Conservation (phyloP, 2,329 filamentous ascomycete genomes). For the Aureobasidium lini region DNA sequence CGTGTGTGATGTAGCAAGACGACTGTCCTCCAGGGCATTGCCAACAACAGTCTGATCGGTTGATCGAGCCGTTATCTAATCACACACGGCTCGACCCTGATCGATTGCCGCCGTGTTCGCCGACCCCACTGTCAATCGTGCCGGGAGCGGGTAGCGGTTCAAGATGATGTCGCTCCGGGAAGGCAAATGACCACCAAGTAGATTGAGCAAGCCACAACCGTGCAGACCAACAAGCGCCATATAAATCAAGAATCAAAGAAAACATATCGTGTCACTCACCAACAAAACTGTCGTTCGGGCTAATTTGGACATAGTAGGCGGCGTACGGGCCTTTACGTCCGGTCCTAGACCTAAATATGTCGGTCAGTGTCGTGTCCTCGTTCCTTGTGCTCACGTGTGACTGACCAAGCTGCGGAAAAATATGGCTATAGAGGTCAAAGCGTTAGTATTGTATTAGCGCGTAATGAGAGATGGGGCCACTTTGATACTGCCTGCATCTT, state of each 20-base stretch:
- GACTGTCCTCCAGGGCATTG: no score
- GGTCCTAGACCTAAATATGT: conserved; percentile 58
- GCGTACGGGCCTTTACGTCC: conserved; percentile 83
- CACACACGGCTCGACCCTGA: not conserved
- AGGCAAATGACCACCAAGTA: not conserved
- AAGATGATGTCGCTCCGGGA: not conserved
- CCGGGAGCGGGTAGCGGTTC: not conserved
- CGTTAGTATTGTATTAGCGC: conserved; percentile 6
- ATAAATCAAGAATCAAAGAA: not conserved
- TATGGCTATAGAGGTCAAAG: conserved; percentile 50
- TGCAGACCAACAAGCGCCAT: not conserved
- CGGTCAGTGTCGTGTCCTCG: conserved; percentile 10
- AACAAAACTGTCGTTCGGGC: conserved; percentile 64
- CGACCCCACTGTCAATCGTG: not conserved
- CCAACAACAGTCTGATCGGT: not conserved
- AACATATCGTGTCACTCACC: conserved; percentile 43
- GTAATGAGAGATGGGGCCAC: not conserved
- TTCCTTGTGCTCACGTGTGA: conserved; percentile 1
- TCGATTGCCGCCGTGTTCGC: not conserved
- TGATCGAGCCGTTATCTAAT: not conserved
- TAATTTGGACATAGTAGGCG: conserved; percentile 78
- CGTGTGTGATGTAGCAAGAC: no score
- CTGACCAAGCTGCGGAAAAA: conserved; percentile 73
- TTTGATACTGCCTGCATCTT: not conserved
- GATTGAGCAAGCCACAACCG: conserved; percentile 1